These are phyloP conservation scores for Hemileccinum impolitum DNA, from an alignment of 768 basidiomycete genomes.

Conservation along the genomic window DNA sequence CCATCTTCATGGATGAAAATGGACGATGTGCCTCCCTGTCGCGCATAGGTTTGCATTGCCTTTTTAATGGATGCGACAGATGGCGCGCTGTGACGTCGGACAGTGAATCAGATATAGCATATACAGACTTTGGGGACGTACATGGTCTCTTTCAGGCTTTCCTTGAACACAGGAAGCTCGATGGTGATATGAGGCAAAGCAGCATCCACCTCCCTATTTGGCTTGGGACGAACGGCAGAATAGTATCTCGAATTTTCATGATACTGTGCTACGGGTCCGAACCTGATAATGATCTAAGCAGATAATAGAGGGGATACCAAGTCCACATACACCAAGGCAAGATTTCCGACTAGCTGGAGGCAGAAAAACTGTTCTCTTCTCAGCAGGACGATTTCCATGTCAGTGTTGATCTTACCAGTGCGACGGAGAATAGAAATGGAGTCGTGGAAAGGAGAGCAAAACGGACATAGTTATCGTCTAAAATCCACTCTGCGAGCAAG, in stretches of 20 bases:
- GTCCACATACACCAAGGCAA: slow-evolving; percentile 51
- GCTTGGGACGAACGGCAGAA: slow-evolving; percentile 59
- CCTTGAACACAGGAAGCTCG: slow-evolving; percentile 87
- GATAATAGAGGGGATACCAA: background rate
- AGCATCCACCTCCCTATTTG: slow-evolving; percentile 59
- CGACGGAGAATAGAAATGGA: slow-evolving; percentile 74
- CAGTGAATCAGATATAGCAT: background rate
- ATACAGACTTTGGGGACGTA: slow-evolving; percentile 33
- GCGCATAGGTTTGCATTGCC: slow-evolving; percentile 64
- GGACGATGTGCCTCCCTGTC: slow-evolving; percentile 56
- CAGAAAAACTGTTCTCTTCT: slow-evolving; percentile 58
- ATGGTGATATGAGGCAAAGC: slow-evolving; percentile 72
- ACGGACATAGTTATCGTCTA: slow-evolving; percentile 59
- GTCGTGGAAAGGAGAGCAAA: slow-evolving; percentile 62
- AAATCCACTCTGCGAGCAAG: slow-evolving; percentile 62
- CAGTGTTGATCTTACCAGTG: slow-evolving; percentile 45
- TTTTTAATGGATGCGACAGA: slow-evolving; percentile 69
- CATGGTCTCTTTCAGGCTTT: slow-evolving; percentile 78
- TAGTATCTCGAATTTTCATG: slow-evolving; percentile 84
- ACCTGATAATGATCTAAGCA: slow-evolving; percentile 32
- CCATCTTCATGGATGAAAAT: slow-evolving; percentile 65
- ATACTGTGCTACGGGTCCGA: slow-evolving; percentile 84
- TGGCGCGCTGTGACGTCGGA: slow-evolving; percentile 47
- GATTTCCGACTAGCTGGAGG: slow-evolving; percentile 60
- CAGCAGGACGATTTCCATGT: slow-evolving; percentile 2